Evolutionary conservation across 2,329 filamentous ascomycete species (phyloP).

Genomic region (Akanthomyces lecanii): DNA sequence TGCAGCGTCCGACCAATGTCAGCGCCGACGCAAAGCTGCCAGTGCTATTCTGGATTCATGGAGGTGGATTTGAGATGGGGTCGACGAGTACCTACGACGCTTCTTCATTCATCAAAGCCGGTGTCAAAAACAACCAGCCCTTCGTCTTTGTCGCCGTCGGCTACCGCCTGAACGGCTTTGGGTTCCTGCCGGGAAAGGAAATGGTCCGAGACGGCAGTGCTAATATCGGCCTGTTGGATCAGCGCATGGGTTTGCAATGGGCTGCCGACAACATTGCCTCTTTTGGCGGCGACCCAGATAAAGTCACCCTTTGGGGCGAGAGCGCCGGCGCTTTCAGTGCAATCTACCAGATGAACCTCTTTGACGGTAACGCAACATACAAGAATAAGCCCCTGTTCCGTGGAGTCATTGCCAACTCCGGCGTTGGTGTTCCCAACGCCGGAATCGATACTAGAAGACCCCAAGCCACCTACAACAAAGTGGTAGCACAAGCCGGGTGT

Average conservation of each 20-base stretch:
- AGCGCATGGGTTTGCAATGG: constrained; percentile 58
- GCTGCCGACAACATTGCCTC: constrained; percentile 58
- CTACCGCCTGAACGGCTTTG: constrained; percentile 61
- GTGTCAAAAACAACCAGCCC: constrained; percentile 44
- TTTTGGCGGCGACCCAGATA: constrained; percentile 62
- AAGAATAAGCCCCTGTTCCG: constrained; percentile 61
- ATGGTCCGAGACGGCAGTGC: constrained; percentile 49
- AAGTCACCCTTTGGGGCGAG: constrained; percentile 64
- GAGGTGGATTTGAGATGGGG: constrained; percentile 43
- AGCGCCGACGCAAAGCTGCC: constrained; percentile 43
- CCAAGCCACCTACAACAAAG: constrained; percentile 48
- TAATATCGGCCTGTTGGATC: constrained; percentile 59
- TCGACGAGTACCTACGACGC: constrained; percentile 37
- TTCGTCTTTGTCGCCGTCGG: constrained; percentile 62
- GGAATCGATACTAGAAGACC: constrained; percentile 52
- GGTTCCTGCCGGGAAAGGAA: constrained; percentile 56
- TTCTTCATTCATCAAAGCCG: constrained; percentile 29
- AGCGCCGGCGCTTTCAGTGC: constrained; percentile 57
- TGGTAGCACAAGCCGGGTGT: constrained; percentile 52
- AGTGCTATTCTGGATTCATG: constrained; percentile 56
- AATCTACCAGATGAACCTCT: constrained; percentile 58
- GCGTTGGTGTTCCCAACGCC: constrained; percentile 45
- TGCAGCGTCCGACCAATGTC: constrained; percentile 43
- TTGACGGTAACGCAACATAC: constrained; percentile 58
- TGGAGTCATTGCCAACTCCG: constrained; percentile 61